Percentiles rank a stretch among this genome's conserved stretches.
Conservation (phyloP, 495 filamentous ascomycete genomes). For the Annulohypoxylon stygium region DNA sequence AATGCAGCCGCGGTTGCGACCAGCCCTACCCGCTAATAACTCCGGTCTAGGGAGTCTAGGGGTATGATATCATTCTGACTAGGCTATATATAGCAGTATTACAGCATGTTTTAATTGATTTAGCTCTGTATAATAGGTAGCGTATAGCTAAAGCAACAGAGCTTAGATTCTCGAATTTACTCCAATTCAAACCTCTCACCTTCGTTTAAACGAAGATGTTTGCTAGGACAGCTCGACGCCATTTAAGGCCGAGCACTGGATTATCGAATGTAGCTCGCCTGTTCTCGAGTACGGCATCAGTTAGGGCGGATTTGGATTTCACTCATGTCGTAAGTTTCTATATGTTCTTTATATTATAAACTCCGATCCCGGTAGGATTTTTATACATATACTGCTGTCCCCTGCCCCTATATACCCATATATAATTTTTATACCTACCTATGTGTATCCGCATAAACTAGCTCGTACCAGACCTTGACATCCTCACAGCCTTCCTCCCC, state of each 20-base stretch:
- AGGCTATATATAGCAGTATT: neutral
- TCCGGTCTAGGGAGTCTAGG: neutral
- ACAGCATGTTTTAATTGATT: neutral
- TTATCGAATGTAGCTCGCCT: conserved; percentile 11
- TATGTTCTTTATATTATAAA: neutral
- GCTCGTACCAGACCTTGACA: conserved; percentile 4
- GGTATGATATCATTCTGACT: conserved; percentile 36
- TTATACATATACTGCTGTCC: too few relatives aligned
- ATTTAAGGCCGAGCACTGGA: neutral
- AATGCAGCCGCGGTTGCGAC: neutral
- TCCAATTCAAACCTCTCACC: neutral
- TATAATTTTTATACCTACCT: conserved; percentile 1
- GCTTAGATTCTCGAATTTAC: neutral
- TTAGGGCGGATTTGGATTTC: conserved; percentile 83
- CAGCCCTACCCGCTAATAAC: conserved; percentile 20
- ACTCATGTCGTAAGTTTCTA: conserved; percentile 76
- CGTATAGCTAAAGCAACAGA: neutral
- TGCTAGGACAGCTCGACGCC: conserved; percentile 29
- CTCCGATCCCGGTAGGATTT: neutral
- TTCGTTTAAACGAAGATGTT: conserved; percentile 34
- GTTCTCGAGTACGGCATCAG: conserved; percentile 52
- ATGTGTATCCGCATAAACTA: neutral
- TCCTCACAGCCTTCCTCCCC: conserved; percentile 8
- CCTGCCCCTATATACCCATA: too few relatives aligned
- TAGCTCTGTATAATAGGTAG: neutral